Evolutionary conservation across 208 protist genomes (phyloP), one percentile per base, ranked within the genome.

Genomic region (Leishmania turanica): DNA sequence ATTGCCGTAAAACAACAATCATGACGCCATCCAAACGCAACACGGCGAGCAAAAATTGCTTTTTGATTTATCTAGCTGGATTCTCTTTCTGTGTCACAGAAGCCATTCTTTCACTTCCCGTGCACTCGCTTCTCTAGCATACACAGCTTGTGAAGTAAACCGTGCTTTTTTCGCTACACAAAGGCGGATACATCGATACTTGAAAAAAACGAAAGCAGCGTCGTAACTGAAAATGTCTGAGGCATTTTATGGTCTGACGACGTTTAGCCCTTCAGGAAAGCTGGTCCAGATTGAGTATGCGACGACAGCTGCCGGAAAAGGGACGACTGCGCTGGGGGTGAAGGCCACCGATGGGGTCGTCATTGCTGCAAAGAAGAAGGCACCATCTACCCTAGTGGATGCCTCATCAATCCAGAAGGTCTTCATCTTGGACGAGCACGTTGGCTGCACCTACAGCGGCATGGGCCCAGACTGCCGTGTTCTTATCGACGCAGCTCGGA

Each of bases 241-340:
- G 64, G 99, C 99, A 69, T 95, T 91, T 60, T 99, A 99, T 88
- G 99, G 98, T 64, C 95, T 99, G 75, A 99, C 99, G 3, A 99
- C 99, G 6, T 99, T 99, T 93, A 99, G 96, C 87, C 99, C 99
- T 24, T 99, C 98, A 2, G 99, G 99, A 58, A 99, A 99, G 88
- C 95, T 99, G n/a, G 97, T 99, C 15, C 99, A 99, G 90, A 99
- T 99, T 85, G 99, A 99, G 87, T 99, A 99, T 91, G 99, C 99
- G 2, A 97, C 99, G 1, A 98, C 97, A 40, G 99, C 99, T 15
- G 99, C 99, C 0, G 87, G 89, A 5, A 94, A 94, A 45, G 98
- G 98, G 24, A 91, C 95, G 34, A 99, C 98, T 5, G 95, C 98
- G 13, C 83, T 99, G 6, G 97, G 93, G 17, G 95, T 99, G 7